Evolutionary conservation across 768 basidiomycete genomes (phyloP).

Genomic region (Tephrocybe sp.): DNA sequence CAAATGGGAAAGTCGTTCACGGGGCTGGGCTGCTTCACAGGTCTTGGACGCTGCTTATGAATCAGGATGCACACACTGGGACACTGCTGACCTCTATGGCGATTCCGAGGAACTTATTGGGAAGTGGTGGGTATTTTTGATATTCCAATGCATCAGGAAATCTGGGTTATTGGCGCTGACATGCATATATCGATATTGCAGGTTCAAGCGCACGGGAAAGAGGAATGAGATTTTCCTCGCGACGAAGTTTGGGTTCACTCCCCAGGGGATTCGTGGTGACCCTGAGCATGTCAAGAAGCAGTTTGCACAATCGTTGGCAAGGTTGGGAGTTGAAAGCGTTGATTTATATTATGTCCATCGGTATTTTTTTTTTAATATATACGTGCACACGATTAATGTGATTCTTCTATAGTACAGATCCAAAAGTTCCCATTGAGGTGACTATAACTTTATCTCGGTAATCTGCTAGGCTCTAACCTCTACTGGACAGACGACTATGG

Average conservation of each 20-base stretch:
- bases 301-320: slow-evolving; percentile 29
- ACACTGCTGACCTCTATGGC: slow-evolving; percentile 41
- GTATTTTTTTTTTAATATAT: slow-evolving; percentile 9
- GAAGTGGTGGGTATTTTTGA: slow-evolving; percentile 13
- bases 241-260: slow-evolving; percentile 45
- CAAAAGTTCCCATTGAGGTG: slow-evolving; percentile 27
- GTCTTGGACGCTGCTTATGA: slow-evolving; percentile 40
- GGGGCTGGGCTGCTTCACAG: slow-evolving; percentile 16
- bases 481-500: slow-evolving; percentile 24
- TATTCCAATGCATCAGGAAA: slow-evolving; percentile 12
- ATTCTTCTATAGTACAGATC: slow-evolving; percentile 15
- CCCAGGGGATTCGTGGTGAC: slow-evolving; percentile 26
- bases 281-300: slow-evolving; percentile 33
- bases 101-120: slow-evolving; percentile 41
- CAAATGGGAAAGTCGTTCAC: too few species aligned
- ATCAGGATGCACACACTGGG: slow-evolving; percentile 44
- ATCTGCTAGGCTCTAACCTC: not conserved
- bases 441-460: not conserved
- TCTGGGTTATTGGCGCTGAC: too few species aligned
- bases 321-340: slow-evolving; percentile 30
- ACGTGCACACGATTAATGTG: not conserved
- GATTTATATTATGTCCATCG: slow-evolving; percentile 40
- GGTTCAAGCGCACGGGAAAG: slow-evolving; percentile 47
- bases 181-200: slow-evolving; percentile 28
- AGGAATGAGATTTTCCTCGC: slow-evolving; percentile 50